A percentile compares a stretch with the other conserved stretches of the same genome.
Conservation (phyloP, 2,329 filamentous ascomycete genomes). For the Cordyceps cicadae region DNA sequence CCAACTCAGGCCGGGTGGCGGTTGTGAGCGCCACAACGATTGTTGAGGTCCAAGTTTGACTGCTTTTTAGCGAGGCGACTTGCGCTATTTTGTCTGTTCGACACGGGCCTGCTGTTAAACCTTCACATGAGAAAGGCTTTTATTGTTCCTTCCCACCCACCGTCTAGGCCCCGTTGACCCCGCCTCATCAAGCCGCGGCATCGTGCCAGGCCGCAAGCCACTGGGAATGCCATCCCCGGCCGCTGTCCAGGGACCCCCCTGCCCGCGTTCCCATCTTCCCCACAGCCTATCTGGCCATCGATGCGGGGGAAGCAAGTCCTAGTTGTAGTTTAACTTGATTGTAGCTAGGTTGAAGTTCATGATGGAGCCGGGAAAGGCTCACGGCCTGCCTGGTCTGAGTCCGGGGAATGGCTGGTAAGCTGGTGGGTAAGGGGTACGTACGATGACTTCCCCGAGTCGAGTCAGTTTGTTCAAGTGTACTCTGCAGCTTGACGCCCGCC, state of each 20-base stretch:
- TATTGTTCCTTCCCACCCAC: neutral
- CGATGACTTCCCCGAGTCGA: too few relatives aligned
- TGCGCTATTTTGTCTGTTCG: neutral
- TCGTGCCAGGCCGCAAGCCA: neutral
- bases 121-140: neutral
- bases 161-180: neutral
- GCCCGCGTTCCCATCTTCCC: neutral
- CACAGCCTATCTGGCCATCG: neutral
- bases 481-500: too few relatives aligned
- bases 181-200: neutral
- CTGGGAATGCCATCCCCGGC: neutral
- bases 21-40: neutral
- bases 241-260: neutral
- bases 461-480: too few relatives aligned
- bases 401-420: too few relatives aligned
- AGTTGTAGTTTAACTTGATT: too few relatives aligned
- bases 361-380: too few relatives aligned
- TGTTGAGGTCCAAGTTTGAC: neutral
- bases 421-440: neutral
- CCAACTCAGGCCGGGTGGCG: too few relatives aligned
- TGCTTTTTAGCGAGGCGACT: neutral
- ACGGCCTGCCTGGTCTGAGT: too few relatives aligned
- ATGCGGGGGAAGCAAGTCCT: neutral
- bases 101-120: neutral
- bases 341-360: too few relatives aligned